Percentiles rank a stretch among this genome's conserved stretches.
phyloP scores from a whole-genome alignment of 169 alveolate species.

The Plasmodium sp. region DNA sequence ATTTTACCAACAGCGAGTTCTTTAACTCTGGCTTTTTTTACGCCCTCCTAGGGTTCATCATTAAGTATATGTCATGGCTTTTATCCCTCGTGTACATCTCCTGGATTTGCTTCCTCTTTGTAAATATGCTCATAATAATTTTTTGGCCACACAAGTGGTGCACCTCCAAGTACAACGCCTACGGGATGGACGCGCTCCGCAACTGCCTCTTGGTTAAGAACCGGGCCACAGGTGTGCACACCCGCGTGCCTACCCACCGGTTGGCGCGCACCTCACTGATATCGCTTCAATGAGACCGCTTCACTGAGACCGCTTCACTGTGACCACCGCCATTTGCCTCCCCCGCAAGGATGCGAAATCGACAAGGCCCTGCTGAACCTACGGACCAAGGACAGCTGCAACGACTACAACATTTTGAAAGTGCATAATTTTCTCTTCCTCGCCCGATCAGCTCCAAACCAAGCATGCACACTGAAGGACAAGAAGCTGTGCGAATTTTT shows the following conservation, averaged over 20 bases:
- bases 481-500: slow-evolving; percentile 44
- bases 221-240: slow-evolving; percentile 21
- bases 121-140: slow-evolving; percentile 18
- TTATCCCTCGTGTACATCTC: slow-evolving; percentile 35
- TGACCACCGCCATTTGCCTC: not conserved
- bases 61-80: slow-evolving; percentile 60
- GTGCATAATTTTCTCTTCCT: slow-evolving; percentile 39
- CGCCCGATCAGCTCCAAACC: slow-evolving; percentile 28
- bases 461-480: slow-evolving; percentile 43
- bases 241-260: not conserved
- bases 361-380: slow-evolving; percentile 7
- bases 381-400: slow-evolving; percentile 31
- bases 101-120: slow-evolving; percentile 37
- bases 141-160: slow-evolving; percentile 34
- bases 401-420: slow-evolving; percentile 40
- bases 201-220: slow-evolving; percentile 38
- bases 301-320: not conserved
- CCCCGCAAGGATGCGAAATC: slow-evolving; percentile 47
- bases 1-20: slow-evolving; percentile 51
- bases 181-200: slow-evolving; percentile 62
- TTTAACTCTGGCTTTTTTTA: slow-evolving; percentile 54
- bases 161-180: slow-evolving; percentile 5
- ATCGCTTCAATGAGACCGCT: too few species aligned
- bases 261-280: not conserved
- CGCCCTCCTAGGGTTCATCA: slow-evolving; percentile 36